Conservation (phyloP, 345 rosid species). For the Aegle marmelos region DNA sequence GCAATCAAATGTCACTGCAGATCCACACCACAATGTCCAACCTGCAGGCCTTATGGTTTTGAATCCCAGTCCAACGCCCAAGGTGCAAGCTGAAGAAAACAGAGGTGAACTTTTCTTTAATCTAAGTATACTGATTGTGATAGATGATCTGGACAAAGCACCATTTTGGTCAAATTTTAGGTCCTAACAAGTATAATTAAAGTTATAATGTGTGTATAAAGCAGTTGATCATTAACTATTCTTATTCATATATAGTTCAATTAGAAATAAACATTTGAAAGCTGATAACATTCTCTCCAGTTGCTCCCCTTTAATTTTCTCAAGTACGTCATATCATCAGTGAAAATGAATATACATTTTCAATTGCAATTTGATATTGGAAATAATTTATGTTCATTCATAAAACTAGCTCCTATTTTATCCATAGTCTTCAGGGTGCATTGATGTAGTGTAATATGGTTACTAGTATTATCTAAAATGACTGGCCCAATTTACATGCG, state of each 20-base stretch:
- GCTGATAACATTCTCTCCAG: background rate
- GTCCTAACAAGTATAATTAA: background rate
- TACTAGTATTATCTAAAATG: background rate
- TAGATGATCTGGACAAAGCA: background rate
- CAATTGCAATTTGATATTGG: background rate
- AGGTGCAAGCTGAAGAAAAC: background rate
- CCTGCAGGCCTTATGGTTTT: constrained; percentile 2
- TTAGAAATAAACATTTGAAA: background rate
- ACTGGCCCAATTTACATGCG: background rate
- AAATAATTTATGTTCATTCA: background rate
- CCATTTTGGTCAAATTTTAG: background rate
- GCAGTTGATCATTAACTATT: background rate
- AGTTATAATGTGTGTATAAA: background rate
- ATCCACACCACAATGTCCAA: constrained; percentile 15
- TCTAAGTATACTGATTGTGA: background rate
- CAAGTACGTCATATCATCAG: background rate
- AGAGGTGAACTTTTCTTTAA: constrained; percentile 21
- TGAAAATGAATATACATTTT: background rate
- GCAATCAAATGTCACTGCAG: constrained; percentile 13
- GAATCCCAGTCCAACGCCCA: background rate
- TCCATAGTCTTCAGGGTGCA: background rate
- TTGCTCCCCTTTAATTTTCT: background rate
- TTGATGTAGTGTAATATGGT: background rate
- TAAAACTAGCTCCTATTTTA: background rate
- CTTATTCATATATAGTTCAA: background rate